Base-by-base conservation (phyloP, 129 eudicot genomes). In the Escallonia rubra region DNA sequence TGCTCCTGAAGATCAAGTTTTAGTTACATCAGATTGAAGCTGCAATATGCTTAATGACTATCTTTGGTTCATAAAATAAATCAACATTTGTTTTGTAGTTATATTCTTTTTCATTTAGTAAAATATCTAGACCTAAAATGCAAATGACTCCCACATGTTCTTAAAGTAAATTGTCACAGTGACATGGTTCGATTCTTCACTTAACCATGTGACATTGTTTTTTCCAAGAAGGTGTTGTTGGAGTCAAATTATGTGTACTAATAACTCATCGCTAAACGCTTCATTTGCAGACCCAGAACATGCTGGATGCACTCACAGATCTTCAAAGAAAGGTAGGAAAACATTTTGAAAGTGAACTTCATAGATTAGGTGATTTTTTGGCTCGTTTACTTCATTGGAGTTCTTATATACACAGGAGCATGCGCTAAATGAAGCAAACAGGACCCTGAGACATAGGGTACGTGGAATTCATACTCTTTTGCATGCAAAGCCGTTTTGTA, bases 251-350 rank as follows among this genome's bases (percentile, higher is more conserved):
- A 54, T 13, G 13, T 3, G 14, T 54, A 12, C 13, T 11, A 54
- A 8, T 41, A 39, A 57, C 7, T 57, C 34, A 47, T 16, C 34
- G 23, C 1, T 40, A 38, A 3, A 8, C 12, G 50, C 23, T 48
- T 41, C 10, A 47, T 64, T 9, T 73, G 61, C 87, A 91, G 97
- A 91, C 97, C 40, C 97, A 88, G 52, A 65, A 45, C 76, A 91
- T 91, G 97, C 73, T 91, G 80, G 97, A 91, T 61, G 82, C 91
- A 7, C 94, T 91, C 57, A 77, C 88, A 41, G 96, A 85, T 73
- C 96, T 88, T 51, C 94, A 88, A 38, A 83, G 83, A 59, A 88
- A 76, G 96, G 97, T 85, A 81, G n/a, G 1, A 41, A 46, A 45
- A 51, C 40, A 23, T 7, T 63, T 59, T 65, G 41, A 38, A 49